Conservation (phyloP, 1,284 basidiomycete genomes). For the Apiotrichum brassicae region DNA sequence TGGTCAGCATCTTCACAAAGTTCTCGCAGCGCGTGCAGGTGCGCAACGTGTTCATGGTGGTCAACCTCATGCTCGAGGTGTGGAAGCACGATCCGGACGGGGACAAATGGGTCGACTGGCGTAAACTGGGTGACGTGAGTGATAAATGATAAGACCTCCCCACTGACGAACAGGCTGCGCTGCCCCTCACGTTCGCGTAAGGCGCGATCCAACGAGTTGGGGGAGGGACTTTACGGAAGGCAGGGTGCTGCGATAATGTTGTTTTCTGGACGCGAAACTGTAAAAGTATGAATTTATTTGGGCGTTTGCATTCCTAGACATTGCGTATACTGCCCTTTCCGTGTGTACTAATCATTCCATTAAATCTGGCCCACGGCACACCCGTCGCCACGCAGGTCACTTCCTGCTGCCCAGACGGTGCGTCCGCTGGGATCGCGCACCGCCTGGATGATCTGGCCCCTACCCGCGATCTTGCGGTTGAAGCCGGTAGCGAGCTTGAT, state of each 20-base stretch:
- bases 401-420: constrained; percentile 79
- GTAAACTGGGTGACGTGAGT: constrained; percentile 17
- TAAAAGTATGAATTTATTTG: too few relatives aligned
- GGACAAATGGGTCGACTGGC: constrained; percentile 26
- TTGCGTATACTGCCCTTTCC: too few relatives aligned
- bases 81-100: constrained; percentile 29
- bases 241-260: too few relatives aligned
- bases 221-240: too few relatives aligned
- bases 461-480: constrained; percentile 67
- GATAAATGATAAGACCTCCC: too few relatives aligned
- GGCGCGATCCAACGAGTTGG: too few relatives aligned
- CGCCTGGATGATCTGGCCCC: constrained; percentile 83
- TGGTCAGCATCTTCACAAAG: constrained; percentile 23
- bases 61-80: constrained; percentile 24
- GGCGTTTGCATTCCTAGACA: too few relatives aligned
- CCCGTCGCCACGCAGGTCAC: constrained; percentile 79
- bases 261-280: too few relatives aligned
- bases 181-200: not conserved
- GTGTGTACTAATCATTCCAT: too few relatives aligned
- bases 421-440: constrained; percentile 58
- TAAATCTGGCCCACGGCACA: constrained; percentile 82
- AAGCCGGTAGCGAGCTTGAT: constrained; percentile 60
- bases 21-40: constrained; percentile 24
- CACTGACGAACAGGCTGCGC: not conserved
- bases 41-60: constrained; percentile 26